Evolutionary conservation across 306 rosid species (phyloP), one percentile per base, ranked within the genome.

Genomic region (Pyrus pyrifolia): DNA sequence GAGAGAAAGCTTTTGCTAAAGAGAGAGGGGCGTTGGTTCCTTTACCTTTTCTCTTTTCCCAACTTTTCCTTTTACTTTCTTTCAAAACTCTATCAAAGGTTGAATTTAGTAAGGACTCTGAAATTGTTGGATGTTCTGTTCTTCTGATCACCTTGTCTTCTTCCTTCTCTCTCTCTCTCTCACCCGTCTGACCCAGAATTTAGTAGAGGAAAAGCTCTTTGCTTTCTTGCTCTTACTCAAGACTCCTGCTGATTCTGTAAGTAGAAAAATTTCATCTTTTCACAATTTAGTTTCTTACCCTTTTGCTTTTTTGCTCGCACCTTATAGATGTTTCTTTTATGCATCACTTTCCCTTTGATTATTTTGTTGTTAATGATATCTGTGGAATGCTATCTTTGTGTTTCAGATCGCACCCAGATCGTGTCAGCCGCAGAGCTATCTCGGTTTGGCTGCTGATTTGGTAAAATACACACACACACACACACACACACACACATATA

Each of bases 331-430:
- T 76, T 42, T 3, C 73, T 58, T 38, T 71, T 31, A 29, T 45
- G 74, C 11, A 4, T 70, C 42, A 27, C 53, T 80, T 67, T 71
- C 11, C 19, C 6, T 42, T 10, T 55, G 7, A 30, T 68, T 29
- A 18, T 69, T 65, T 61, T 25, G 22, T 71, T 22, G 49, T 21
- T 62, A 44, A n/a, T 44, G 62, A 51, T 51, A 11, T 19, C 13
- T 8, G 27, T 35, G 52, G 55, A 75, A 77, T 77, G 42, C 31
- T 53, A 23, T 73, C 45, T 77, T 45, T 66, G 78, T 58, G 55
- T 85, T 85, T 31, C 52, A 76, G 85, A 85, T 85, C 85, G 79
- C 64, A 78, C 81, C 68, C 85, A 71, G 83, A 84, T 81, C 74
- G 72, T 58, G 73, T 69, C 72, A 78, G 73, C 64, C 33, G 14